A percentile compares a stretch with the other conserved stretches of the same genome.
Evolutionary conservation across 176 grass and related monocot species (phyloP).

Genomic region (Oropetium thomaeum): DNA sequence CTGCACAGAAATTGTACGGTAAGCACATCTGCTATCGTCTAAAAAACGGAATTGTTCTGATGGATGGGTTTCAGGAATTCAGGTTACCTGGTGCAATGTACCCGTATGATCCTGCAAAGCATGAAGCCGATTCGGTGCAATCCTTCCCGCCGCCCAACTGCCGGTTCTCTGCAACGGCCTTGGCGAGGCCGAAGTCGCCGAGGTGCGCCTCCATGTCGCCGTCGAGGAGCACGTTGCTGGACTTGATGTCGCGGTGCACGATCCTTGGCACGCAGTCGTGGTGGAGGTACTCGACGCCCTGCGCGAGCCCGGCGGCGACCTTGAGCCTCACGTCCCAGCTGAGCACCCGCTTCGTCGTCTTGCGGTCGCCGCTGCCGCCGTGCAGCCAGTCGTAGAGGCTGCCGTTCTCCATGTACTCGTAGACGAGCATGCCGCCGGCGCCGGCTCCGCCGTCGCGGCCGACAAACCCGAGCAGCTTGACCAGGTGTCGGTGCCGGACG

Average conservation of each 20-base stretch:
- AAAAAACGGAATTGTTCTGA: background rate
- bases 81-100: slow-evolving; percentile 91
- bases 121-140: slow-evolving; percentile 63
- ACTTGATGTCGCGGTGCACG: slow-evolving; percentile 88
- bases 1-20: slow-evolving; percentile 27
- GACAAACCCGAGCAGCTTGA: slow-evolving; percentile 88
- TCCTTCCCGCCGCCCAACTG: slow-evolving; percentile 23
- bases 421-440: slow-evolving; percentile 65
- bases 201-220: slow-evolving; percentile 96
- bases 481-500: slow-evolving; percentile 83
- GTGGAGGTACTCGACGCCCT: slow-evolving; percentile 92
- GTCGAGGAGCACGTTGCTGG: slow-evolving; percentile 88
- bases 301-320: slow-evolving; percentile 62
- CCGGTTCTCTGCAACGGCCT: slow-evolving; percentile 55
- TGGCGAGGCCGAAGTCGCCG: slow-evolving; percentile 92
- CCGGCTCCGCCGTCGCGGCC: slow-evolving; percentile 30
- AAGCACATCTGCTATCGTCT: background rate
- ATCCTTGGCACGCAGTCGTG: slow-evolving; percentile 81
- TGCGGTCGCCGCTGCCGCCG: slow-evolving; percentile 19
- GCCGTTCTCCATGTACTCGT: slow-evolving; percentile 97
- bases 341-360: slow-evolving; percentile 45
- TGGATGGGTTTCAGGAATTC: background rate
- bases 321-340: slow-evolving; percentile 75
- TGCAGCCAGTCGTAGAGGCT: slow-evolving; percentile 94
- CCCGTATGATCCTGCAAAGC: slow-evolving; percentile 88